Conservation (phyloP, 768 basidiomycete genomes). For the Phanerochaete sordida region DNA sequence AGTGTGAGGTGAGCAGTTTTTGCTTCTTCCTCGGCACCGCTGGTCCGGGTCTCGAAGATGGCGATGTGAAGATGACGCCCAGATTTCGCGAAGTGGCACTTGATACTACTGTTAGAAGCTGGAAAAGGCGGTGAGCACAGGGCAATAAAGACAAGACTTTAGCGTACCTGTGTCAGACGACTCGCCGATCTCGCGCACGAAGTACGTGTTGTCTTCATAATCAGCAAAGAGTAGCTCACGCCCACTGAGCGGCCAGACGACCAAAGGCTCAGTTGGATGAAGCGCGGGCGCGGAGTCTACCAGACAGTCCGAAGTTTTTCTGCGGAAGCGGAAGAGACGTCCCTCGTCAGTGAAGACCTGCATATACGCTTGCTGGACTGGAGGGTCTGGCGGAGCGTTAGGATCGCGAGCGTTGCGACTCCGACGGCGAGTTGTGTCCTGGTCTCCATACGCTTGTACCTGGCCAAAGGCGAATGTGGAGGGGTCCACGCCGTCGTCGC, state of each 20-base stretch:
- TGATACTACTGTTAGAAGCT: background rate
- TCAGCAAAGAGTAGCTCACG: background rate
- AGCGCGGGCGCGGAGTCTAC: background rate
- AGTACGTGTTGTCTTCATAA: slow-evolving; percentile 5
- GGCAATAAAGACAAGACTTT: background rate
- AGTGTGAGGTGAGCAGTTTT: background rate
- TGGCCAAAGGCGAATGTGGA: background rate
- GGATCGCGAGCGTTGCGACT: background rate
- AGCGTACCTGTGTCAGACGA: background rate
- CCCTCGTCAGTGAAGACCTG: background rate
- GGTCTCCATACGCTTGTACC: background rate
- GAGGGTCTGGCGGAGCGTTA: background rate
- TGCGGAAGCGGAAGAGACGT: background rate
- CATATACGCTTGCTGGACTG: background rate
- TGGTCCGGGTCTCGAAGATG: background rate
- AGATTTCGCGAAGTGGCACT: background rate
- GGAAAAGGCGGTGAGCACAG: background rate
- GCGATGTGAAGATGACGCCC: slow-evolving; percentile 1
- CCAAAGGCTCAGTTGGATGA: slow-evolving; percentile 1
- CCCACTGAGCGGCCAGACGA: background rate
- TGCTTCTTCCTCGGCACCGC: too few relatives aligned
- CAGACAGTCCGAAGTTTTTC: background rate
- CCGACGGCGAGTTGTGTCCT: background rate
- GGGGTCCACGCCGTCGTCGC: background rate
- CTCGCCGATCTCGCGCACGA: background rate